Conservation (phyloP, 441 rosid species). For the Erodium moschatum region DNA sequence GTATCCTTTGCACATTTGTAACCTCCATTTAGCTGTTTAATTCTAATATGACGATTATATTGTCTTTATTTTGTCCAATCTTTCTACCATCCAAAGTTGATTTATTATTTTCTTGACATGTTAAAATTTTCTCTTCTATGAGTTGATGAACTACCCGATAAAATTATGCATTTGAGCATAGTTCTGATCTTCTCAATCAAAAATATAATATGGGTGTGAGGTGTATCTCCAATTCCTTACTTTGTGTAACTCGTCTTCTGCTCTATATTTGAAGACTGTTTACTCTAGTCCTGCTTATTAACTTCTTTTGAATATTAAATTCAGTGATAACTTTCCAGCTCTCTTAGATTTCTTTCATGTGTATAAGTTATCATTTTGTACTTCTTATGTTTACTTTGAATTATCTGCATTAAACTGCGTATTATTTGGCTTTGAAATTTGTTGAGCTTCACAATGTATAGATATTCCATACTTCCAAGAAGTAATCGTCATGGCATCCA, state of each 20-base stretch:
- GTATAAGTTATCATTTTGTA: neutral
- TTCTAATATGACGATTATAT: neutral
- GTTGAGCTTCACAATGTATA: constrained; percentile 43
- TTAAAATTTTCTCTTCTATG: neutral
- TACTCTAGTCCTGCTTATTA: neutral
- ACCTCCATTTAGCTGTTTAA: neutral
- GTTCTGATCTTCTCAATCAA: neutral
- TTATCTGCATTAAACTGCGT: neutral
- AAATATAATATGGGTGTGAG: neutral
- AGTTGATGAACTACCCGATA: neutral
- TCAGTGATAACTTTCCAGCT: neutral
- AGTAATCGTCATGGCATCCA: constrained; percentile 96
- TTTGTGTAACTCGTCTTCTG: neutral
- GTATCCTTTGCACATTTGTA: constrained; percentile 51
- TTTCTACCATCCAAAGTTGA: neutral
- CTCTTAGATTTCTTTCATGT: neutral
- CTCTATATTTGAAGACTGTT: neutral
- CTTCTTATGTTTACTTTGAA: neutral
- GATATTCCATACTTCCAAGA: constrained; percentile 96
- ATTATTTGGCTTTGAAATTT: constrained; percentile 8
- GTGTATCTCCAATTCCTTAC: neutral
- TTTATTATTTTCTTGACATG: neutral
- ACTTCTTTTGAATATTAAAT: neutral
- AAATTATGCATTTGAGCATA: neutral
- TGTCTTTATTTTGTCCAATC: neutral